Conservation (phyloP, 108 stramenopile genomes). For the Cylindrotheca fusiformis region DNA sequence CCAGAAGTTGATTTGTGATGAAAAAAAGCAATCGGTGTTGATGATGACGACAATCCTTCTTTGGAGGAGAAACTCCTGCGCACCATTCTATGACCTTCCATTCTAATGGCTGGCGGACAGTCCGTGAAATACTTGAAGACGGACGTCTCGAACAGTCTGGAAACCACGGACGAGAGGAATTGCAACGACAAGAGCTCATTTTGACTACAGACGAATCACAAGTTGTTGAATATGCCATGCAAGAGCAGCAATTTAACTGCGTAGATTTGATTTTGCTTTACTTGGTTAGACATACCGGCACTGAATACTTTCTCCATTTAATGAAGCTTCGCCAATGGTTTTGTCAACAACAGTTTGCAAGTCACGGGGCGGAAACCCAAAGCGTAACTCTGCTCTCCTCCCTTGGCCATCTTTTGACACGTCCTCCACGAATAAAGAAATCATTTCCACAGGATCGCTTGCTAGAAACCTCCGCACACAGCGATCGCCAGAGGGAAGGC, state of each 20-base stretch:
- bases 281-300: slow-evolving; percentile 37
- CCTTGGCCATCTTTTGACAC: slow-evolving; percentile 28
- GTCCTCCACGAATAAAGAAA: slow-evolving; percentile 62
- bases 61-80: no score
- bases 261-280: no score
- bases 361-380: slow-evolving; percentile 75
- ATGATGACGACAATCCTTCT: slow-evolving; percentile 4
- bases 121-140: no score
- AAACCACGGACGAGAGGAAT: no score
- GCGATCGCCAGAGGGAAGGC: slow-evolving; percentile 58
- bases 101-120: no score
- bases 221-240: no score
- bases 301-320: slow-evolving; percentile 69
- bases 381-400: slow-evolving; percentile 44
- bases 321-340: slow-evolving; percentile 61
- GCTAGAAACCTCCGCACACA: slow-evolving; percentile 54
- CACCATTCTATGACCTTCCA: no score
- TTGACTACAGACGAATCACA: no score
- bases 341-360: slow-evolving; percentile 22
- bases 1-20: no score
- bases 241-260: no score
- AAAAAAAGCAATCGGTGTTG: slow-evolving; percentile 3
- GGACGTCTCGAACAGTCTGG: no score
- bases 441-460: slow-evolving; percentile 39
- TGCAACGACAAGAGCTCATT: no score